Evolutionary conservation across 306 rosid species (phyloP).

Genomic region (Lathyrus tuberosus): DNA sequence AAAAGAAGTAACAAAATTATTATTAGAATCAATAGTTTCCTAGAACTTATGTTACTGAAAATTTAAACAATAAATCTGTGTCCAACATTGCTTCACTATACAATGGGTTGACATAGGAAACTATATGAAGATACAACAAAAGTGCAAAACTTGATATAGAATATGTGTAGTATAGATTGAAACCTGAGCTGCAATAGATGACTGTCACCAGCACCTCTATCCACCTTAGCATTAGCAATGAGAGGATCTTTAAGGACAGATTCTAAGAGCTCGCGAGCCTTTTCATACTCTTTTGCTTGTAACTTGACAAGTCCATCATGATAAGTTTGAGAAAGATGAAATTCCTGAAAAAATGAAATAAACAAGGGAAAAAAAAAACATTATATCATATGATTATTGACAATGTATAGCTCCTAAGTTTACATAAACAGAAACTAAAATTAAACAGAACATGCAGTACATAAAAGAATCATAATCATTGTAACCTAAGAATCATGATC

Average conservation of each 20-base stretch:
- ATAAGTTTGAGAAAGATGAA: slow-evolving; percentile 89
- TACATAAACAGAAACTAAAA: background rate
- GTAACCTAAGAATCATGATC: too few relatives aligned
- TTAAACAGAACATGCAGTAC: too few relatives aligned
- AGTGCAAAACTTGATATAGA: background rate
- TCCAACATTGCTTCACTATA: background rate
- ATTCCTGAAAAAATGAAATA: slow-evolving; percentile 65
- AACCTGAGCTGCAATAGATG: slow-evolving; percentile 96
- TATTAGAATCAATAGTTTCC: slow-evolving; percentile 24
- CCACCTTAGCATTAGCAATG: slow-evolving; percentile 72
- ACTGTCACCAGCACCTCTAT: slow-evolving; percentile 72
- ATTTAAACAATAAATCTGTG: background rate
- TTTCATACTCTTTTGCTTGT: slow-evolving; percentile 81
- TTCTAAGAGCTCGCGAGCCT: slow-evolving; percentile 81
- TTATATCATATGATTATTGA: slow-evolving; percentile 8
- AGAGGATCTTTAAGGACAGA: slow-evolving; percentile 85
- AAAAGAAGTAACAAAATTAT: slow-evolving; percentile 10
- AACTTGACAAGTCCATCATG: slow-evolving; percentile 90
- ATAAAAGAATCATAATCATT: too few relatives aligned
- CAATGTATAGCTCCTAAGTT: slow-evolving; percentile 12
- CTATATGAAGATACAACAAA: slow-evolving; percentile 15
- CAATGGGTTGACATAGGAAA: background rate
- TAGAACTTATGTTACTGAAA: slow-evolving; percentile 8
- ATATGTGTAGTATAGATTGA: slow-evolving; percentile 2
- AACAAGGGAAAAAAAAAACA: background rate